Percentiles rank a stretch among this genome's conserved stretches.
Evolutionary conservation across 768 basidiomycete species (phyloP).

Genomic region (Baorangia bicolor): DNA sequence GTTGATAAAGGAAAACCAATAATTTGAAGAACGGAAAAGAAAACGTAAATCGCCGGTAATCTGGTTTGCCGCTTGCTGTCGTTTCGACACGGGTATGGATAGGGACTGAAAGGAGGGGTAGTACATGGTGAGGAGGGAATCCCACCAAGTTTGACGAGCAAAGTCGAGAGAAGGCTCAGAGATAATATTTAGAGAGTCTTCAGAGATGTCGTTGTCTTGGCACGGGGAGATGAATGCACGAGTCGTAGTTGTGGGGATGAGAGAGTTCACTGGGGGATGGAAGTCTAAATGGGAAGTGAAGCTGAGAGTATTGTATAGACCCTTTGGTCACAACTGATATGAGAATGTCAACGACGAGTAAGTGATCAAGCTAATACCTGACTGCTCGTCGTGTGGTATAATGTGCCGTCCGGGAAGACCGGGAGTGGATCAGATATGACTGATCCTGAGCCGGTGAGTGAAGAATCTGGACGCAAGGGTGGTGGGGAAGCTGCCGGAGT

Average conservation of each 20-base stretch:
- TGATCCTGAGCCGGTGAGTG: slow-evolving; percentile 7
- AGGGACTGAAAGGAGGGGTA: slow-evolving; percentile 32
- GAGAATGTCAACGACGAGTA: slow-evolving; percentile 22
- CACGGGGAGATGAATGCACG: slow-evolving; percentile 8
- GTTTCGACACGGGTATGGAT: slow-evolving; percentile 40
- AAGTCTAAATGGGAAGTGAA: slow-evolving; percentile 6
- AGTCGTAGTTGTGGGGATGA: not conserved
- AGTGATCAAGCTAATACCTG: slow-evolving; percentile 32
- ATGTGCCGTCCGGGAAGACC: slow-evolving; percentile 3
- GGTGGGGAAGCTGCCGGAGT: not conserved
- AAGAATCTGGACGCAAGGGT: not conserved
- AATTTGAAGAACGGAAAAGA: slow-evolving; percentile 60
- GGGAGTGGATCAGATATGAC: slow-evolving; percentile 9
- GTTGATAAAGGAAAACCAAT: slow-evolving; percentile 76
- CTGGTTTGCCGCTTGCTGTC: slow-evolving; percentile 43
- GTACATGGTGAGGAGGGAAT: slow-evolving; percentile 62
- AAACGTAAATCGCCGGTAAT: slow-evolving; percentile 61
- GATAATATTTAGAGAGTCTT: slow-evolving; percentile 31
- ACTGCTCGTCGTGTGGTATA: slow-evolving; percentile 22
- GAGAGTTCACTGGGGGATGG: not conserved
- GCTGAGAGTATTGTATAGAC: slow-evolving; percentile 3
- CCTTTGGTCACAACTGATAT: slow-evolving; percentile 26
- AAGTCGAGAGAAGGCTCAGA: slow-evolving; percentile 65
- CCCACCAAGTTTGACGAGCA: slow-evolving; percentile 78
- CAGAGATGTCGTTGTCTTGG: slow-evolving; percentile 13